These are phyloP conservation scores for Astrothelium macrocarpum DNA, from an alignment of 495 filamentous ascomycete species.

Conservation along the genomic window DNA sequence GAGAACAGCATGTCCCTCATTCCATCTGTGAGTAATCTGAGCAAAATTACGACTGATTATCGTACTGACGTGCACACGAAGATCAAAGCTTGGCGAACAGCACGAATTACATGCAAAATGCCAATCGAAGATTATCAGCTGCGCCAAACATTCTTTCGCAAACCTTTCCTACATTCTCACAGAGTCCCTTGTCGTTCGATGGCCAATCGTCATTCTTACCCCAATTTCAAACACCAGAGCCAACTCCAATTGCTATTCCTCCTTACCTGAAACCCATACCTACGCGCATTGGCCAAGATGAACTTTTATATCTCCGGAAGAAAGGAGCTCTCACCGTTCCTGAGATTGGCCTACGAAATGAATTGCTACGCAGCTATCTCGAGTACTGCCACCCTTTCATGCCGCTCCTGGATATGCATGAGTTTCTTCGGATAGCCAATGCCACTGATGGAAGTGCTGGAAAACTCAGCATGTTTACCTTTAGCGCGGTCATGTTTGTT, in stretches of 20 bases:
- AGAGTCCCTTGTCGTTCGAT: not conserved
- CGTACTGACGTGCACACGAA: constrained; percentile 10
- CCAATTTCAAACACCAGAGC: constrained; percentile 2
- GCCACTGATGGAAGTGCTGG: constrained; percentile 50
- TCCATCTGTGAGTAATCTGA: constrained; percentile 44
- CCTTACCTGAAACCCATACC: constrained; percentile 64
- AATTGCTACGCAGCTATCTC: constrained; percentile 59
- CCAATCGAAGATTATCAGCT: constrained; percentile 9
- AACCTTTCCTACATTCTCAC: not conserved
- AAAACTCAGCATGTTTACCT: constrained; percentile 64
- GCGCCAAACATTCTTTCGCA: not conserved
- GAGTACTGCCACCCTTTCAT: constrained; percentile 80
- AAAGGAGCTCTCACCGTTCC: constrained; percentile 70
- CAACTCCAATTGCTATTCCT: constrained; percentile 8
- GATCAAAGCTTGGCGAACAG: constrained; percentile 2
- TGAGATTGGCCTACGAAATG: constrained; percentile 54
- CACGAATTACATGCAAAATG: constrained; percentile 2
- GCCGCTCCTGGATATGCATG: constrained; percentile 65
- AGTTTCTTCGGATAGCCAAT: constrained; percentile 58
- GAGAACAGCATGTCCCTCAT: constrained; percentile 47
- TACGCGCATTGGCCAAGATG: constrained; percentile 53
- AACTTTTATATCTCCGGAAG: constrained; percentile 58
- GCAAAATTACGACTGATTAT: constrained; percentile 1
- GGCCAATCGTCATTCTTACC: constrained; percentile 5
- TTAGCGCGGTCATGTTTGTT: constrained; percentile 75